Percentiles rank a stretch among this genome's conserved stretches.
Conservation (phyloP, 2,329 filamentous ascomycete genomes). For the Rugonectria rugulosa region DNA sequence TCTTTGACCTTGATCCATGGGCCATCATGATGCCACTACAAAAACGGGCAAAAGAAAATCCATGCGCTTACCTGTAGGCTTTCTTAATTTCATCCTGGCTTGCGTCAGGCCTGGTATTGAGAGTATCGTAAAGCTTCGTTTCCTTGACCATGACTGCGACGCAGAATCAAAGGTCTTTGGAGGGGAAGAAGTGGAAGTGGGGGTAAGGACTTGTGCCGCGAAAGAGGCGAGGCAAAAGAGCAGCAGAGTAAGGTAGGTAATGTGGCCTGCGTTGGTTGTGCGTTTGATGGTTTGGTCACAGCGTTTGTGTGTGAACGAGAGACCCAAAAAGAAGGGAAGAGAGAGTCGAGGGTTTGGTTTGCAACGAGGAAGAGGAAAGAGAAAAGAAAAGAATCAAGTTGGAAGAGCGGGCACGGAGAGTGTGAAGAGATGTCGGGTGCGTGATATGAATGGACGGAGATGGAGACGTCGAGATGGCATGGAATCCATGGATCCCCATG, state of each 20-base stretch:
- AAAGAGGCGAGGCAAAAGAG: background rate
- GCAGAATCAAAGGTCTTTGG: conserved; percentile 18
- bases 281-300: conserved; percentile 5
- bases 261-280: conserved; percentile 1
- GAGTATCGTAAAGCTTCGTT: conserved; percentile 91
- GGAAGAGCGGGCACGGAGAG: conserved; percentile 21
- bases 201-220: conserved; percentile 1
- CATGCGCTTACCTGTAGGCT: conserved; percentile 75
- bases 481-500: conserved; percentile 19
- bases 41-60: conserved; percentile 3
- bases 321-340: conserved; percentile 24
- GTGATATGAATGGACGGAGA: conserved; percentile 24
- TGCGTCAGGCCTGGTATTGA: conserved; percentile 80
- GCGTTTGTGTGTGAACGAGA: conserved; percentile 14
- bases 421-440: conserved; percentile 17
- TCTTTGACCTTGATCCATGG: background rate
- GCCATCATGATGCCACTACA: background rate
- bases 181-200: background rate
- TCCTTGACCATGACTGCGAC: conserved; percentile 82
- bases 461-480: no score
- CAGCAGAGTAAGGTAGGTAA: no score
- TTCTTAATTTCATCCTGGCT: conserved; percentile 97
- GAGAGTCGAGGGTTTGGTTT: conserved; percentile 30
- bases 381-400: conserved; percentile 24
- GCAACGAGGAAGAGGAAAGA: conserved; percentile 18